Evolutionary conservation across 495 filamentous ascomycete species (phyloP).

Genomic region (Halenospora varia): DNA sequence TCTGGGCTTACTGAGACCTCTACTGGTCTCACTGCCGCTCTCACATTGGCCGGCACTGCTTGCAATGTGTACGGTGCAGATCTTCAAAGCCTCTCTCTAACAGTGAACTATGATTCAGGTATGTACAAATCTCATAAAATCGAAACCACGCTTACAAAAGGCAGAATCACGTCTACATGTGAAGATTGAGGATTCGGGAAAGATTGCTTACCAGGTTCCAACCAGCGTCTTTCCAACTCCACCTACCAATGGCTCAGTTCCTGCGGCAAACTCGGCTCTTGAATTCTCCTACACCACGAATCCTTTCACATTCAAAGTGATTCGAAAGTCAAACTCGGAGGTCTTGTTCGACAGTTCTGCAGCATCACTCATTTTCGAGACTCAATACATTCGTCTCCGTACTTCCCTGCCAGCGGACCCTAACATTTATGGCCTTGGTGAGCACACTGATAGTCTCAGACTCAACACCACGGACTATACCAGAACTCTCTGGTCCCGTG

Average conservation of each 20-base stretch:
- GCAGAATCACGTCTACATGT: conserved; percentile 61
- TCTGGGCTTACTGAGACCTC: conserved; percentile 51
- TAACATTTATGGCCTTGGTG: conserved; percentile 75
- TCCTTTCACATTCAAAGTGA: conserved; percentile 72
- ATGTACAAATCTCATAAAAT: conserved; percentile 27
- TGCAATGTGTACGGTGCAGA: conserved; percentile 72
- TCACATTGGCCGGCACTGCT: conserved; percentile 58
- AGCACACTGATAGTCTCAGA: conserved; percentile 69
- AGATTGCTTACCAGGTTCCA: conserved; percentile 75
- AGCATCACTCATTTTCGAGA: conserved; percentile 67
- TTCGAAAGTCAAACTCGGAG: conserved; percentile 54
- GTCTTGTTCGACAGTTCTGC: conserved; percentile 72
- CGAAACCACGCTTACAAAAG: not conserved
- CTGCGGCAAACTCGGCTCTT: conserved; percentile 39
- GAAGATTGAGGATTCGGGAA: conserved; percentile 70
- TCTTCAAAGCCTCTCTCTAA: conserved; percentile 55
- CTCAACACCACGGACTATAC: conserved; percentile 70
- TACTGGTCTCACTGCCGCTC: conserved; percentile 54
- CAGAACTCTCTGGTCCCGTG: conserved; percentile 74
- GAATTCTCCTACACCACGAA: conserved; percentile 58
- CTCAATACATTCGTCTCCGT: conserved; percentile 67
- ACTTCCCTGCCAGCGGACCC: conserved; percentile 63
- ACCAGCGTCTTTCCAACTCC: conserved; percentile 53
- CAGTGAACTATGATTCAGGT: conserved; percentile 74
- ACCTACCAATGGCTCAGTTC: conserved; percentile 38